A percentile compares a stretch with the other conserved stretches of the same genome.
These are phyloP conservation scores for Lachancea quebecensis DNA, from an alignment of 805 yeast genomes.

Conservation along the genomic window DNA sequence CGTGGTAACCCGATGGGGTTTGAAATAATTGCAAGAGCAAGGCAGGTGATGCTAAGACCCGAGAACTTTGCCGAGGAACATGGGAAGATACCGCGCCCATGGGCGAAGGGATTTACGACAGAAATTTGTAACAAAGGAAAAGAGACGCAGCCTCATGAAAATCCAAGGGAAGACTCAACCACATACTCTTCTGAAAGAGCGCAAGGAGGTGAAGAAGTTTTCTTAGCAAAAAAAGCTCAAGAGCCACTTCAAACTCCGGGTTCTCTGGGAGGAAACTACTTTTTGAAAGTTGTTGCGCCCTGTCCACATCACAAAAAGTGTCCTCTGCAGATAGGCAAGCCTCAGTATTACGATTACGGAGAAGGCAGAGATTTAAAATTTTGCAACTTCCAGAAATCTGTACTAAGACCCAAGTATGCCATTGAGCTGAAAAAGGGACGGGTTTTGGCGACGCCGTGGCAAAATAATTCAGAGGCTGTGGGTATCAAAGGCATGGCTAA, in stretches of 20 bases:
- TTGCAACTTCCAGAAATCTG: conserved; percentile 66
- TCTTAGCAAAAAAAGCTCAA: conserved; percentile 1
- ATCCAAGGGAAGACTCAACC: conserved; percentile 18
- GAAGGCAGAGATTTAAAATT: conserved; percentile 58
- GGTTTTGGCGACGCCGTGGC: conserved; percentile 67
- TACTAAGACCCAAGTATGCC: conserved; percentile 72
- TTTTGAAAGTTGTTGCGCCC: conserved; percentile 73
- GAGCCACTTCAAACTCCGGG: conserved; percentile 3
- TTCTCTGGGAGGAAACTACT: conserved; percentile 33
- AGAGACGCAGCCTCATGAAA: background rate
- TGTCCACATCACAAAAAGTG: conserved; percentile 84
- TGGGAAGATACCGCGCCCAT: conserved; percentile 67
- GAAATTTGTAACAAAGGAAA: no score
- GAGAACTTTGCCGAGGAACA: conserved; percentile 49
- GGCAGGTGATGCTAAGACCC: conserved; percentile 87
- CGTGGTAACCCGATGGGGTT: conserved; percentile 88
- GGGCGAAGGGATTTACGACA: conserved; percentile 42
- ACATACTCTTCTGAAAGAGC: conserved; percentile 3
- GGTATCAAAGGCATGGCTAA: conserved; percentile 39
- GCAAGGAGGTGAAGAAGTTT: no score
- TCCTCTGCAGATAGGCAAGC: conserved; percentile 76
- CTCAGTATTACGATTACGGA: conserved; percentile 50
- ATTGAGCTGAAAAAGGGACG: conserved; percentile 82
- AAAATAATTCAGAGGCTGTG: conserved; percentile 43
- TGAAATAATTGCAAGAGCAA: conserved; percentile 81